Conservation (phyloP, 129 eudicot genomes). For the Scalesia atractyloides region DNA sequence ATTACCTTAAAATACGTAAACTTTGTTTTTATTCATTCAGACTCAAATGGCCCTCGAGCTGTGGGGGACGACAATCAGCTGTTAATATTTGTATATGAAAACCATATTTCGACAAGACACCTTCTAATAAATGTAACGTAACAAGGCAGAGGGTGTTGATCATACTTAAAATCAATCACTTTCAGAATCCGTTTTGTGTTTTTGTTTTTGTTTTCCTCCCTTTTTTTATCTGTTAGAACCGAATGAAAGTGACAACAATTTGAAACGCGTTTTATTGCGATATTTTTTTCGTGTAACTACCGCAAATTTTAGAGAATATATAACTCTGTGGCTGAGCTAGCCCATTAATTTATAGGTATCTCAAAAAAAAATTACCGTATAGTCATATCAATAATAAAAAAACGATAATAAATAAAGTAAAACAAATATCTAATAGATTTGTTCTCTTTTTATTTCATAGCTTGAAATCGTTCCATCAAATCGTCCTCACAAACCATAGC, state of each 20-base stretch:
- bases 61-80: not conserved
- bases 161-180: conserved; percentile 33
- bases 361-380: too few relatives aligned
- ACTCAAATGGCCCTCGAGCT: too few relatives aligned
- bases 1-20: too few relatives aligned
- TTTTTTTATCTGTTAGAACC: not conserved
- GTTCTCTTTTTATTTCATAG: too few relatives aligned
- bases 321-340: too few relatives aligned
- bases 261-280: not conserved
- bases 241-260: not conserved
- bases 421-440: too few relatives aligned
- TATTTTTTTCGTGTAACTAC: not conserved
- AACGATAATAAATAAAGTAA: too few relatives aligned
- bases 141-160: conserved; percentile 30
- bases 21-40: too few relatives aligned
- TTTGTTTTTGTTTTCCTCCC: not conserved
- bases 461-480: too few relatives aligned
- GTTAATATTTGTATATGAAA: conserved; percentile 17
- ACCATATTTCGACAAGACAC: conserved; percentile 15
- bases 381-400: too few relatives aligned
- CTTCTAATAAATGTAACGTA: conserved; percentile 32
- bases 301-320: not conserved
- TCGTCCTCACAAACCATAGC: too few relatives aligned
- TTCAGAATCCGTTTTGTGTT: not conserved
- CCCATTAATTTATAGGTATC: too few relatives aligned